Conservation (phyloP, 495 filamentous ascomycete species). For the Penicillium steckii region DNA sequence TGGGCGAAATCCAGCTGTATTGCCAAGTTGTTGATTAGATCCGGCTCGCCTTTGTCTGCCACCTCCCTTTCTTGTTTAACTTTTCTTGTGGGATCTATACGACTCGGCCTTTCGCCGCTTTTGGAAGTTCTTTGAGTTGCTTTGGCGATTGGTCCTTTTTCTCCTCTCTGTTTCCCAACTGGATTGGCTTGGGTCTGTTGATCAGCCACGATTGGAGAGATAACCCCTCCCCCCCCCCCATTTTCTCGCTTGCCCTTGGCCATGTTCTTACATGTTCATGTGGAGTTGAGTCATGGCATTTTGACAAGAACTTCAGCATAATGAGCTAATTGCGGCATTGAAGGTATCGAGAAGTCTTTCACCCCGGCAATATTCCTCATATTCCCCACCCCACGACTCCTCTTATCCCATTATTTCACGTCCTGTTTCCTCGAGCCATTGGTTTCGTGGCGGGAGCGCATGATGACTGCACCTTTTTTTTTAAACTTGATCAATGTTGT, state of each 20-base stretch:
- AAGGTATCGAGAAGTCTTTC: conserved; percentile 11
- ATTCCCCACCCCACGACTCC: neutral
- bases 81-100: conserved; percentile 7
- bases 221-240: conserved; percentile 16
- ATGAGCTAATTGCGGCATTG: conserved; percentile 20
- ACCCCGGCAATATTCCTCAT: neutral
- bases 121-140: conserved; percentile 17
- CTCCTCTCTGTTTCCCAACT: conserved; percentile 20
- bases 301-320: conserved; percentile 16
- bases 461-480: conserved; percentile 17
- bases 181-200: conserved; percentile 34
- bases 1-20: conserved; percentile 84
- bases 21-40: conserved; percentile 51
- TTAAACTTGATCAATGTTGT: conserved; percentile 24
- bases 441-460: conserved; percentile 14
- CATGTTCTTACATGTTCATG: conserved; percentile 5
- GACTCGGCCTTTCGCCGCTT: conserved; percentile 2
- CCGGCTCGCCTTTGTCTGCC: conserved; percentile 3
- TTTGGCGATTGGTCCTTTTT: conserved; percentile 13
- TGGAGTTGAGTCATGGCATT: conserved; percentile 7
- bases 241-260: conserved; percentile 14
- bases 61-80: conserved; percentile 5
- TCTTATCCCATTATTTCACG: conserved; percentile 8
- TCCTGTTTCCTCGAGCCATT: conserved; percentile 14
- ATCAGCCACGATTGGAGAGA: conserved; percentile 19